Evolutionary conservation across 2,329 filamentous ascomycete species (phyloP).

Genomic region (Sclerotinia subarctica): DNA sequence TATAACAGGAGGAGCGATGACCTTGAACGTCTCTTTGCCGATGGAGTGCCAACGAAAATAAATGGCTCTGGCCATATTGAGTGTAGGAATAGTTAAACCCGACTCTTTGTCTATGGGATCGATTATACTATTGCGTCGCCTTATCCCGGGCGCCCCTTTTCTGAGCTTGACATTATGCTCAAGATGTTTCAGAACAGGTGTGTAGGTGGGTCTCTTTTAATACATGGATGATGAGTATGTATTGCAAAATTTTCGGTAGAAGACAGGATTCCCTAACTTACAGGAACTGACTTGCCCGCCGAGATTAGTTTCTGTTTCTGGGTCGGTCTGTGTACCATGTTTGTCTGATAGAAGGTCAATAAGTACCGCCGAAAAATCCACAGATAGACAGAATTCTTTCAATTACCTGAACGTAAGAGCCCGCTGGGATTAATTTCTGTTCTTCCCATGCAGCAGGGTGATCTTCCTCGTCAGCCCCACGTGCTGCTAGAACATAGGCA

Average conservation of each 20-base stretch:
- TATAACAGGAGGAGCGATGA: neutral
- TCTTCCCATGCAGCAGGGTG: neutral
- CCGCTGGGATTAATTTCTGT: neutral
- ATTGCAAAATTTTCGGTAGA: no score
- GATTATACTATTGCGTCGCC: neutral
- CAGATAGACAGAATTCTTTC: neutral
- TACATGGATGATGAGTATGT: no score
- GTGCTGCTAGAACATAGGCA: neutral
- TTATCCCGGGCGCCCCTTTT: neutral
- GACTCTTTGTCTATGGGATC: neutral
- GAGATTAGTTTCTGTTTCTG: no score
- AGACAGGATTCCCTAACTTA: no score
- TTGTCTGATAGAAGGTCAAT: neutral
- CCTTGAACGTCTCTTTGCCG: rapidly evolving
- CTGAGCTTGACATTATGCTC: neutral
- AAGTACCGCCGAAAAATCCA: neutral
- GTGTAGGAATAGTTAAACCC: neutral
- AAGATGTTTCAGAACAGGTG: neutral
- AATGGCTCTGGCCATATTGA: neutral
- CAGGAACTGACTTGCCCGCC: no score
- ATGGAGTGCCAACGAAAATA: neutral
- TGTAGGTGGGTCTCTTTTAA: neutral
- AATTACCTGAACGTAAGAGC: neutral
- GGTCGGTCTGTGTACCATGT: no score
- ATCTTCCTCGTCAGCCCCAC: neutral